These are phyloP conservation scores for Lupinus albus DNA, from an alignment of 306 rosid genomes.

Conservation along the genomic window DNA sequence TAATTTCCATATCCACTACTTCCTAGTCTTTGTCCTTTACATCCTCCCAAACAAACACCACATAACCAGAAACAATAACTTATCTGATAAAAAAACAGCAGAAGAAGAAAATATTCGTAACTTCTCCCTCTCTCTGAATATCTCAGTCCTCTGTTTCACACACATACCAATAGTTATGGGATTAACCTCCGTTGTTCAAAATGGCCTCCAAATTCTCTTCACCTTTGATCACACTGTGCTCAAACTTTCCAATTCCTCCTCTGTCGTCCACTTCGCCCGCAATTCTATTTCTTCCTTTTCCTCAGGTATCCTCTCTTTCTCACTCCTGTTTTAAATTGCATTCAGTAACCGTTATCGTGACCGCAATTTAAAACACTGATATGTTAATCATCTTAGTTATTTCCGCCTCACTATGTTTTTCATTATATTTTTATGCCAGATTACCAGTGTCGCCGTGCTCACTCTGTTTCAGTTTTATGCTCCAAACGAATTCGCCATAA, in stretches of 20 bases:
- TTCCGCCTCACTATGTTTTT: no score
- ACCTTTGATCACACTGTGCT: constrained; percentile 29
- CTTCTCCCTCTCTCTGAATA: background rate
- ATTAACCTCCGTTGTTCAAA: constrained; percentile 64
- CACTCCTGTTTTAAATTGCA: no score
- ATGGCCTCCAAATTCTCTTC: constrained; percentile 48
- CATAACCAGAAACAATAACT: background rate
- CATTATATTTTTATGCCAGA: constrained; percentile 41
- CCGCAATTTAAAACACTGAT: no score
- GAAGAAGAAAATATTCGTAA: background rate
- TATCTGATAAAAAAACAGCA: background rate
- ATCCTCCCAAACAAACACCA: no score
- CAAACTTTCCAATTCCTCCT: constrained; percentile 49
- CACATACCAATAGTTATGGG: constrained; percentile 48
- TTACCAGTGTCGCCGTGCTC: constrained; percentile 44
- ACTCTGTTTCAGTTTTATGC: constrained; percentile 43
- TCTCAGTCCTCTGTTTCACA: no score
- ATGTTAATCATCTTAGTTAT: no score
- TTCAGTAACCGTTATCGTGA: no score
- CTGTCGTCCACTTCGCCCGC: constrained; percentile 33
- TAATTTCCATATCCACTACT: no score
- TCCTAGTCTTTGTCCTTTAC: no score
- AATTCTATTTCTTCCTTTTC: constrained; percentile 40
- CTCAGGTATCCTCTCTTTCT: no score
- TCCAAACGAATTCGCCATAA: constrained; percentile 55